Evolutionary conservation across 805 yeast genomes (phyloP).

Genomic region (Starmera amethionina): DNA sequence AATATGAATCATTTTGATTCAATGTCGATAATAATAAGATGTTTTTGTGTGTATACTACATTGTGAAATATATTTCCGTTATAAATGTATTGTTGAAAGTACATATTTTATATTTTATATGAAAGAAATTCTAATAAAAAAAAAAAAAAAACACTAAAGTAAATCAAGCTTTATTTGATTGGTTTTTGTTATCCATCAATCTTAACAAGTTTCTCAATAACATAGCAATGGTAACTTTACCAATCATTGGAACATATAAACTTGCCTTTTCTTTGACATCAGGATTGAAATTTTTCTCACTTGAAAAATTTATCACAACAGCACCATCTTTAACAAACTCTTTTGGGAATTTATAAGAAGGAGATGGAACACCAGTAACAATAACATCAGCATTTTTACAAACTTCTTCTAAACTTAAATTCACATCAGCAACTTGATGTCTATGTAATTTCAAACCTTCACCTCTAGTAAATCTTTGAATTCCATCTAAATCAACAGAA

Average conservation of each 20-base stretch:
- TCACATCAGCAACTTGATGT: conserved; percentile 67
- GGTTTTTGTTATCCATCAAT: conserved; percentile 54
- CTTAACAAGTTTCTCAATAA: conserved; percentile 80
- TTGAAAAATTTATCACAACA: conserved; percentile 80
- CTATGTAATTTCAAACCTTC: conserved; percentile 74
- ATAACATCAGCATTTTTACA: conserved; percentile 79
- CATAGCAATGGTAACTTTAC: conserved; percentile 96
- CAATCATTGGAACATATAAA: conserved; percentile 88
- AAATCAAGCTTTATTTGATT: background rate
- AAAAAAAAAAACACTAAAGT: background rate
- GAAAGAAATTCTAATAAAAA: background rate
- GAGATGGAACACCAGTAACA: conserved; percentile 91
- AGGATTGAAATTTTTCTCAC: conserved; percentile 79
- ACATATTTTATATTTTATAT: no score
- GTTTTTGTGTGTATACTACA: background rate
- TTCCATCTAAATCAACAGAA: conserved; percentile 79
- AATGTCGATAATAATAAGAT: conserved; percentile 3
- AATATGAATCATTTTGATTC: conserved; percentile 2
- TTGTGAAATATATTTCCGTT: background rate
- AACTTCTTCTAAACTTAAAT: conserved; percentile 47
- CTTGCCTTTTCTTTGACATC: conserved; percentile 81
- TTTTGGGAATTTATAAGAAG: conserved; percentile 76
- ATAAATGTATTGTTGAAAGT: no score
- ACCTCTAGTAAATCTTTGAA: conserved; percentile 90
- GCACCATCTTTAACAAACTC: conserved; percentile 79